Conservation (phyloP, 352 stramenopile genomes). For the Pythium graminicola region DNA sequence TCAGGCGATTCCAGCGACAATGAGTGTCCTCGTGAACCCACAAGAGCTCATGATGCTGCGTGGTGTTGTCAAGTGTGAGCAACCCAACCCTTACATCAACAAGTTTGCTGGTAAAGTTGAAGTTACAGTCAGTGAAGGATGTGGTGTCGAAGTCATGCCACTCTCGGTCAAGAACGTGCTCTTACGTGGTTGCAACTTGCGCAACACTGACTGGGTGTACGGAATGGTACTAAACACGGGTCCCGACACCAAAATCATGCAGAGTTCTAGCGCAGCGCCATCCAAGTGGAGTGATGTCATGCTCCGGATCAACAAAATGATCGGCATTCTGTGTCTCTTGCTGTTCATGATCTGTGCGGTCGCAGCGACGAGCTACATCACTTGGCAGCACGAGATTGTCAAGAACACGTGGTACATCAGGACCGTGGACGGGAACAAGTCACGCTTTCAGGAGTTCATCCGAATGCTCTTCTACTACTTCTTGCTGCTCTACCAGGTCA, state of each 20-base stretch:
- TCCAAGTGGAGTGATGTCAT: slow-evolving; percentile 85
- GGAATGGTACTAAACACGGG: slow-evolving; percentile 87
- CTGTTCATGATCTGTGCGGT: slow-evolving; percentile 59
- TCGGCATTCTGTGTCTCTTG: slow-evolving; percentile 57
- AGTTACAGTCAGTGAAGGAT: slow-evolving; percentile 55
- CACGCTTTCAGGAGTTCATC: slow-evolving; percentile 54
- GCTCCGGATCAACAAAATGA: slow-evolving; percentile 78
- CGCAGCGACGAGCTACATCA: slow-evolving; percentile 67
- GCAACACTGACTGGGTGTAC: slow-evolving; percentile 87
- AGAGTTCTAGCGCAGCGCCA: slow-evolving; percentile 62
- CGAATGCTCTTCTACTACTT: slow-evolving; percentile 90
- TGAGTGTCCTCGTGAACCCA: slow-evolving; percentile 21
- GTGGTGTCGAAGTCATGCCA: slow-evolving; percentile 64
- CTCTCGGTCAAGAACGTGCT: slow-evolving; percentile 87
- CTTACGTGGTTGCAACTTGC: slow-evolving; percentile 79
- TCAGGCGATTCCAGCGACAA: slow-evolving; percentile 53
- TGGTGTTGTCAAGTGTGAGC: slow-evolving; percentile 62
- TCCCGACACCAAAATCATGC: slow-evolving; percentile 89
- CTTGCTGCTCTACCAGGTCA: slow-evolving; percentile 91
- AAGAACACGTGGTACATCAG: slow-evolving; percentile 73
- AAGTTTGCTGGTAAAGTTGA: slow-evolving; percentile 84
- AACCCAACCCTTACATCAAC: slow-evolving; percentile 82
- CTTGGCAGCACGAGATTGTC: slow-evolving; percentile 70
- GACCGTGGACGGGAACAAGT: slow-evolving; percentile 29
- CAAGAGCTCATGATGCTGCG: slow-evolving; percentile 36